phyloP scores from a whole-genome alignment of 306 rosid genomes.

The Medicago truncatula region DNA sequence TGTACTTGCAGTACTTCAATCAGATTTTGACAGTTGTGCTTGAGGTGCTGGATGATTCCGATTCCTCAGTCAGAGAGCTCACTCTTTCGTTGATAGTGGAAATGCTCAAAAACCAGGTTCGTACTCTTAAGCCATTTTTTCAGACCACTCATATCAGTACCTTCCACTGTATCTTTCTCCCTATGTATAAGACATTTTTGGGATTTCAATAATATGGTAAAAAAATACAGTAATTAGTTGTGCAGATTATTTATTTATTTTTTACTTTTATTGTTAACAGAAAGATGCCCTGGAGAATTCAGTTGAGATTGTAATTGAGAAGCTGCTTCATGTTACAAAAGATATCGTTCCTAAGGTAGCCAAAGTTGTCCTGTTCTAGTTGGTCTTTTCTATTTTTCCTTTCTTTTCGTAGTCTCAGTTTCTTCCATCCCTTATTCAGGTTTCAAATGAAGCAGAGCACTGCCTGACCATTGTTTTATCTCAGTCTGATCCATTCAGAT shows the following conservation, averaged over 20 bases:
- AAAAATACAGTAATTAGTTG: neutral
- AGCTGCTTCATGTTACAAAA: constrained; percentile 88
- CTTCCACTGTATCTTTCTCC: neutral
- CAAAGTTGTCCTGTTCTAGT: constrained; percentile 27
- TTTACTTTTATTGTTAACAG: constrained; percentile 49
- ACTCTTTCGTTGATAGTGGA: constrained; percentile 76
- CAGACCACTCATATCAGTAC: constrained; percentile 1
- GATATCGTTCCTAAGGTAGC: constrained; percentile 78
- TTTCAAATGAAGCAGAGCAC: constrained; percentile 93
- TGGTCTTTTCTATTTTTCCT: constrained; percentile 18
- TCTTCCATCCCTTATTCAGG: constrained; percentile 55
- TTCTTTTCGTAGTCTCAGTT: constrained; percentile 40
- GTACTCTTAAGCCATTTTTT: constrained; percentile 27
- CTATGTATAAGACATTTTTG: constrained; percentile 21
- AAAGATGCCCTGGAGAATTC: constrained; percentile 91
- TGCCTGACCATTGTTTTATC: constrained; percentile 84
- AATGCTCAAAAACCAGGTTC: constrained; percentile 90
- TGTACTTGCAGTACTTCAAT: constrained; percentile 91
- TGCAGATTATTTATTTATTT: constrained; percentile 4
- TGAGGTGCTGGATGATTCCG: constrained; percentile 93
- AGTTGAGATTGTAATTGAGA: constrained; percentile 94
- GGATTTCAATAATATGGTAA: neutral
- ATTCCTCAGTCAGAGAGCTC: constrained; percentile 81
- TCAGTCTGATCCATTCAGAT: constrained; percentile 93
- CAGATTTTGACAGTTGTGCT: constrained; percentile 94